Evolutionary conservation across 305 asterid species (phyloP).

Genomic region (Ilex paraguariensis): DNA sequence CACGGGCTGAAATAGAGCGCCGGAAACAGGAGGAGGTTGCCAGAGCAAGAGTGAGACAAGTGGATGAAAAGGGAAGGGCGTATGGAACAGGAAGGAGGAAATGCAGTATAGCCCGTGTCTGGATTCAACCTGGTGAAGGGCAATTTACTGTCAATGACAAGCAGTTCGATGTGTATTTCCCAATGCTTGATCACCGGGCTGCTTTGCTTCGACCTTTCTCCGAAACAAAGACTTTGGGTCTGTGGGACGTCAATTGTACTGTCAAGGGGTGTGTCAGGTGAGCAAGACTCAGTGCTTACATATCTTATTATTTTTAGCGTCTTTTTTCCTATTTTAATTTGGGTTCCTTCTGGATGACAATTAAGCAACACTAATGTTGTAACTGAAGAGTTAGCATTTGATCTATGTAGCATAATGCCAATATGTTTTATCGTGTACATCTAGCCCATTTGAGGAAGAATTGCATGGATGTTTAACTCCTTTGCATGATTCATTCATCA

Average conservation of each 20-base stretch:
- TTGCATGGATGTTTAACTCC: too few species aligned
- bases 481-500: too few species aligned
- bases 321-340: too few species aligned
- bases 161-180: conserved; percentile 88
- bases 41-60: conserved; percentile 62
- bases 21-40: conserved; percentile 79
- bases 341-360: too few species aligned
- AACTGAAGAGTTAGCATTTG: too few species aligned
- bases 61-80: conserved; percentile 83
- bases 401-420: too few species aligned
- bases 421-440: too few species aligned
- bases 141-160: conserved; percentile 70
- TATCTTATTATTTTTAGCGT: too few species aligned
- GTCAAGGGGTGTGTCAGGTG: conserved; percentile 95
- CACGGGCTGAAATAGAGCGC: conserved; percentile 66
- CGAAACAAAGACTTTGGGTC: conserved; percentile 82
- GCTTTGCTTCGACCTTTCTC: conserved; percentile 86
- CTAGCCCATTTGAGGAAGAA: too few species aligned
- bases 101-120: conserved; percentile 94
- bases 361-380: too few species aligned
- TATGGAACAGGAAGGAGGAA: conserved; percentile 92
- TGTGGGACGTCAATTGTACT: conserved; percentile 76
- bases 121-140: conserved; percentile 87
- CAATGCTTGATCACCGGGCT: conserved; percentile 91
- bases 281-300: conserved; percentile 4